Conservation (phyloP, 2,329 filamentous ascomycete species). For the Mycosphaerella arachidis region DNA sequence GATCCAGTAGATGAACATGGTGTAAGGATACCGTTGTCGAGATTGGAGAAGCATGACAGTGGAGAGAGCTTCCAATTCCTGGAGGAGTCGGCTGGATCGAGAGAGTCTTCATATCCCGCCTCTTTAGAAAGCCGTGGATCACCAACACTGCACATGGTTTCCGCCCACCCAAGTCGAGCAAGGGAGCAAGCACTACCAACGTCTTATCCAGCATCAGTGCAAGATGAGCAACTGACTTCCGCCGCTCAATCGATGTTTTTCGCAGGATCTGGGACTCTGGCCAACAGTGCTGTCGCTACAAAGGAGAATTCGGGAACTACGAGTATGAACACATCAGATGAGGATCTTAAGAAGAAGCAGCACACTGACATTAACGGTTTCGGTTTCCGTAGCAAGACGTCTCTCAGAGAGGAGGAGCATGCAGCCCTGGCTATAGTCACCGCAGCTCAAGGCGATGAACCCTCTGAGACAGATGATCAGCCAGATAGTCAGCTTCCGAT, state of each 20-base stretch:
- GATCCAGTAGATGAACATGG: conserved; percentile 21
- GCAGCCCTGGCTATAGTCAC: background rate
- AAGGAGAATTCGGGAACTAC: conserved; percentile 12
- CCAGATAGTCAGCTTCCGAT: background rate
- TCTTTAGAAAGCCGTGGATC: conserved; percentile 41
- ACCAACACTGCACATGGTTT: conserved; percentile 17
- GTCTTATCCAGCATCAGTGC: conserved; percentile 6
- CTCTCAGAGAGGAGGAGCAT: background rate
- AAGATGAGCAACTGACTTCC: conserved; percentile 2
- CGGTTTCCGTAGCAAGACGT: background rate
- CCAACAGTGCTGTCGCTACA: conserved; percentile 11
- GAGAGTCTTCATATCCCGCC: conserved; percentile 49
- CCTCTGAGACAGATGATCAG: background rate
- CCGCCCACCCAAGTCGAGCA: conserved; percentile 18
- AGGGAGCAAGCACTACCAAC: background rate
- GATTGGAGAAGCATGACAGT: conserved; percentile 52
- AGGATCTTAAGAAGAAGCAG: conserved; percentile 3
- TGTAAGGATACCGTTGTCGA: conserved; percentile 28
- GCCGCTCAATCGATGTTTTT: conserved; percentile 17
- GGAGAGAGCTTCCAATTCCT: conserved; percentile 62
- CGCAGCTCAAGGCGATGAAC: background rate
- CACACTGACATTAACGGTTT: conserved; percentile 9
- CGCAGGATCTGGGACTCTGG: conserved; percentile 18
- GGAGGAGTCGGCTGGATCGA: conserved; percentile 57
- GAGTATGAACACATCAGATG: conserved; percentile 10